A percentile compares a stretch with the other conserved stretches of the same genome.
Evolutionary conservation across 2,329 filamentous ascomycete species (phyloP).

Genomic region (Coniochaeta prunicola): DNA sequence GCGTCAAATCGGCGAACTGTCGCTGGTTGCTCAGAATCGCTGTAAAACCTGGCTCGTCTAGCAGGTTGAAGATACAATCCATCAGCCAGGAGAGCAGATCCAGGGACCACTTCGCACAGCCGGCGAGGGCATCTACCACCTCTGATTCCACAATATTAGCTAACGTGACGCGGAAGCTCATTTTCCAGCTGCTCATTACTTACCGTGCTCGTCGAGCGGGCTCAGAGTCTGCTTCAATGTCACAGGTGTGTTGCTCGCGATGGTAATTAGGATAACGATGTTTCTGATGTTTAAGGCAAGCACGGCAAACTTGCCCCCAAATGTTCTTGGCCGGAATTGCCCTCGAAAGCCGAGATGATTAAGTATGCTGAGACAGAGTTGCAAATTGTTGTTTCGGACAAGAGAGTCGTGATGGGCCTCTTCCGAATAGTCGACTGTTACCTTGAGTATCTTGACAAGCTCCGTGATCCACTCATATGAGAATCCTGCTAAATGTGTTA

Average conservation of each 20-base stretch:
- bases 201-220: constrained; percentile 58
- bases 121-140: constrained; percentile 63
- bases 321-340: constrained; percentile 51
- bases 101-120: constrained; percentile 72
- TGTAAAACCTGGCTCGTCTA: constrained; percentile 44
- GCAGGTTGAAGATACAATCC: constrained; percentile 50
- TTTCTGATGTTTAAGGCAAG: constrained; percentile 69
- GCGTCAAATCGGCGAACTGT: constrained; percentile 40
- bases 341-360: constrained; percentile 69
- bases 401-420: constrained; percentile 61
- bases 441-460: constrained; percentile 61
- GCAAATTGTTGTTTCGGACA: constrained; percentile 64
- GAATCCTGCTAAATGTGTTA: constrained; percentile 36
- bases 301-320: constrained; percentile 69
- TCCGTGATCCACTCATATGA: constrained; percentile 57
- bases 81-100: constrained; percentile 60
- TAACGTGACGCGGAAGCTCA: neutral
- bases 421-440: constrained; percentile 75
- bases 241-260: constrained; percentile 51
- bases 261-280: constrained; percentile 56
- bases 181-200: constrained; percentile 12
- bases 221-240: constrained; percentile 47
- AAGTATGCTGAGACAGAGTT: constrained; percentile 71
- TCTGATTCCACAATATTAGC: constrained; percentile 36
- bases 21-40: constrained; percentile 36